Percentiles rank a stretch among this genome's conserved stretches.
Conservation (phyloP, 208 protist genomes). For the Balamuthia mandrillaris region DNA sequence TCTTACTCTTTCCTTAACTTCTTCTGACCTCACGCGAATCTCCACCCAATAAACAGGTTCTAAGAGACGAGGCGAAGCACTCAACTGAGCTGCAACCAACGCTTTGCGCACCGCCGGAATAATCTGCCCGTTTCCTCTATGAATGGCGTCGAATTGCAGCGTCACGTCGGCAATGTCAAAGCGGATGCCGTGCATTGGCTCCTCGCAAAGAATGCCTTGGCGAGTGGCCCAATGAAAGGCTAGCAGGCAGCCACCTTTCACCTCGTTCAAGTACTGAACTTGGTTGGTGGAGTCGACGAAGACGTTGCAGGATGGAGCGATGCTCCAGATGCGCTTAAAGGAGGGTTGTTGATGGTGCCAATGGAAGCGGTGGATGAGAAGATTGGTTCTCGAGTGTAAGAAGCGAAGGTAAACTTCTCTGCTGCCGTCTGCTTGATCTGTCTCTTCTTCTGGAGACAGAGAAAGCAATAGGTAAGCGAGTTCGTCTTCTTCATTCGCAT, state of each 20-base stretch:
- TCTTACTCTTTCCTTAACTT: too few relatives aligned
- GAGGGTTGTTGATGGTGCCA: too few relatives aligned
- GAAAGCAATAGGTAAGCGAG: too few relatives aligned
- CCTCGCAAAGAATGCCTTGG: conserved; percentile 91
- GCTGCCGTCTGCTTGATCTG: too few relatives aligned
- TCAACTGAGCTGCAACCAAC: conserved; percentile 89
- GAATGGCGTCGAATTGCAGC: conserved; percentile 97
- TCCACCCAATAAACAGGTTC: conserved; percentile 97
- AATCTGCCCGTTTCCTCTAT: conserved; percentile 96
- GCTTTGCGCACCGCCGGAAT: conserved; percentile 91
- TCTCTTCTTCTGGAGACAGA: too few relatives aligned
- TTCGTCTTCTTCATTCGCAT: too few relatives aligned
- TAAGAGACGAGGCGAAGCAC: conserved; percentile 86
- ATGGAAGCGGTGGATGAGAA: too few relatives aligned
- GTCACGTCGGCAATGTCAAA: conserved; percentile 95
- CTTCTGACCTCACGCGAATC: conserved; percentile 88
- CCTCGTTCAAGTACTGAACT: conserved; percentile 97
- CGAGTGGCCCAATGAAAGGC: conserved; percentile 93
- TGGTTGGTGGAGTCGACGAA: conserved; percentile 95
- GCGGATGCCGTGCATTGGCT: conserved; percentile 92
- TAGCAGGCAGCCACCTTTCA: conserved; percentile 92
- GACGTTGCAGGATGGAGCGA: too few relatives aligned
- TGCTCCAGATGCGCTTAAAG: too few relatives aligned
- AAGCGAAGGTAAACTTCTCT: too few relatives aligned
- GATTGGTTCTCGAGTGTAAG: too few relatives aligned